These are phyloP conservation scores for Exophiala spinifera DNA, from an alignment of 2,329 filamentous ascomycete genomes.

Conservation along the genomic window DNA sequence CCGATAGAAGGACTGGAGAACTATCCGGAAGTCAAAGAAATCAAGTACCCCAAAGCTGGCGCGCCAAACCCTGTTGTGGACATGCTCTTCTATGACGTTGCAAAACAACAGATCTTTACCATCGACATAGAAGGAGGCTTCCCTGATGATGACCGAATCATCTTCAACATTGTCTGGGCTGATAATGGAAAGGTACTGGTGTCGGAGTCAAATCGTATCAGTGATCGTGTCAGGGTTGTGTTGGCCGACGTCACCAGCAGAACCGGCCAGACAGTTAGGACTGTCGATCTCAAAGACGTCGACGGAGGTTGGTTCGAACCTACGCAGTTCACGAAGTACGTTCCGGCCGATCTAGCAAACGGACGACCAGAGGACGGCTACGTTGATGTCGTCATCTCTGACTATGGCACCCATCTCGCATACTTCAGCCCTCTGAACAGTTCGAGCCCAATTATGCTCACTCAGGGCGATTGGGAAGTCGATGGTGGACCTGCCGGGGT, in stretches of 20 bases:
- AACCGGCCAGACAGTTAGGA: constrained; percentile 73
- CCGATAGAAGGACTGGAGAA: constrained; percentile 71
- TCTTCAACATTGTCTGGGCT: constrained; percentile 91
- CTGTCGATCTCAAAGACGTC: constrained; percentile 73
- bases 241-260: constrained; percentile 74
- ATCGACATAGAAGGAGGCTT: constrained; percentile 78
- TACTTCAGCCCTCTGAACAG: constrained; percentile 90
- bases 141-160: constrained; percentile 74
- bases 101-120: constrained; percentile 71
- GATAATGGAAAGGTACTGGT: constrained; percentile 75
- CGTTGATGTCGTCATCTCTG: constrained; percentile 81
- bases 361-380: constrained; percentile 83
- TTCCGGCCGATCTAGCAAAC: constrained; percentile 76
- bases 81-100: constrained; percentile 82
- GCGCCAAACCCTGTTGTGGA: constrained; percentile 89
- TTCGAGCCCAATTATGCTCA: constrained; percentile 77
- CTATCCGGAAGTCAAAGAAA: constrained; percentile 84
- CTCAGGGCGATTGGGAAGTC: constrained; percentile 88
- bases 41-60: constrained; percentile 97
- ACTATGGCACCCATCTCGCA: constrained; percentile 84
- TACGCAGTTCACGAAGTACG: constrained; percentile 76
- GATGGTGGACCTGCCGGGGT: constrained; percentile 78
- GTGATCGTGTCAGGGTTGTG: constrained; percentile 82
- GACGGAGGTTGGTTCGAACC: constrained; percentile 98
- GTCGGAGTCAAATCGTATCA: constrained; percentile 90